Evolutionary conservation across 148 eudicot genomes (phyloP), one percentile per base, ranked within the genome.

Genomic region (Salicornia ramosissima): DNA sequence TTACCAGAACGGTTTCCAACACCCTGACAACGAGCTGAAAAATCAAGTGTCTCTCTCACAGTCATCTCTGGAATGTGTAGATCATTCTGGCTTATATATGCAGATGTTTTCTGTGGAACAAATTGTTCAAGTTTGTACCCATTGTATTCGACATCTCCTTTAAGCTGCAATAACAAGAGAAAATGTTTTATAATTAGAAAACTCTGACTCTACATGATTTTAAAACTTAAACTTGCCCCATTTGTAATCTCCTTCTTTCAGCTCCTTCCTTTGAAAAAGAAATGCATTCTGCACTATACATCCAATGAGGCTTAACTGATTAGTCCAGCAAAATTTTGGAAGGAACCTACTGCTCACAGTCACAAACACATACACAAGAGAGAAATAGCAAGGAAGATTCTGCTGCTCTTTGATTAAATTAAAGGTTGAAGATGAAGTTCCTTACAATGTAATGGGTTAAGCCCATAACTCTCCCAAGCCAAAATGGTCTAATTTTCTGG

Each of bases 1-100:
- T 28, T 75, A 88, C 97, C 94, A 82, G 91, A 79, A 65, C 94
- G 83, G 70, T 78, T 83, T 53, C 90, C 90, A 72, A 84, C 82
- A 65, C 97, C 97, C 76, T 85, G 97, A 79, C 92, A 89, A 19
- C 83, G 81, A 66, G 88, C 83, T 66, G 95, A 85, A 76, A 91
- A 91, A 75, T 88, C 92, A 57, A 91, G 60, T 21, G 88, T 78
- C 72, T 91, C 97, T 71, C 90, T 84, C 34, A 88, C 87, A 31
- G 97, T 91, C 83, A 91, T 85, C 67, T 87, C 88, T 52, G 95
- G 83, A 33, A 87, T 85, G 70, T 88, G 95, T 57, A 81, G 74
- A 68, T 91, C 92, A 71, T 83, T 46, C 76, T 91, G 97, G 67
- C 90, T 82, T 31, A 91, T 75, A 63, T 87, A 91, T 71, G 90